Conservation (phyloP, 305 asterid species). For the Striga hermonthica region DNA sequence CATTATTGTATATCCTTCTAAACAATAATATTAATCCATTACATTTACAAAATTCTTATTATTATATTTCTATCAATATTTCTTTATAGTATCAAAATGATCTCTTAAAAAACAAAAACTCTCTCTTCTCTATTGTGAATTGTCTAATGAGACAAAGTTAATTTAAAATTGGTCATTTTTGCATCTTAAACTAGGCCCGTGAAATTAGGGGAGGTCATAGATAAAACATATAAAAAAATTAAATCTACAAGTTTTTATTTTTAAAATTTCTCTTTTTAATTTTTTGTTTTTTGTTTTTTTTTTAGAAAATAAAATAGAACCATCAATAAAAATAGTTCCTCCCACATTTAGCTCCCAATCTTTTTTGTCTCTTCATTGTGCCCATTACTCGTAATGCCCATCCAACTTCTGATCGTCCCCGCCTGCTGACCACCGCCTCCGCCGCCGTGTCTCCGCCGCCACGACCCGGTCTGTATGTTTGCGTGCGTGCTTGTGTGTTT, state of each 20-base stretch:
- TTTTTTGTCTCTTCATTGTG: slow-evolving; percentile 22
- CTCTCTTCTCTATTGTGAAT: no score
- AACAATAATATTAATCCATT: no score
- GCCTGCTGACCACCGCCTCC: slow-evolving; percentile 33
- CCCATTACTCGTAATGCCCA: slow-evolving; percentile 10
- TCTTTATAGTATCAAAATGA: no score
- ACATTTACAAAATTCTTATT: no score
- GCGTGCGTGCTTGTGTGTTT: no score
- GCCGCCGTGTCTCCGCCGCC: slow-evolving; percentile 37
- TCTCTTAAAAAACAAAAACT: no score
- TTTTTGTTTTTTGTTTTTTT: background rate
- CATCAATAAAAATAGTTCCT: slow-evolving; percentile 25
- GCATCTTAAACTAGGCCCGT: slow-evolving; percentile 15
- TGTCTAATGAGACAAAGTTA: no score
- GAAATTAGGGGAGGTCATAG: slow-evolving; percentile 28
- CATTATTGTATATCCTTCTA: no score
- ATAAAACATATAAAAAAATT: slow-evolving; percentile 16
- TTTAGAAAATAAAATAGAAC: slow-evolving; percentile 6
- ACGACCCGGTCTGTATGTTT: slow-evolving; percentile 29
- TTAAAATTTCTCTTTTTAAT: no score
- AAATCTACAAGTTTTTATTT: no score
- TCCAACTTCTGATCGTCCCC: slow-evolving; percentile 26
- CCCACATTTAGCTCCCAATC: slow-evolving; percentile 28
- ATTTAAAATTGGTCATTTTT: background rate
- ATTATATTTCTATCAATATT: no score